A percentile compares a stretch with the other conserved stretches of the same genome.
phyloP scores from a whole-genome alignment of 768 basidiomycete genomes.

The Leucosporidium scottii region DNA sequence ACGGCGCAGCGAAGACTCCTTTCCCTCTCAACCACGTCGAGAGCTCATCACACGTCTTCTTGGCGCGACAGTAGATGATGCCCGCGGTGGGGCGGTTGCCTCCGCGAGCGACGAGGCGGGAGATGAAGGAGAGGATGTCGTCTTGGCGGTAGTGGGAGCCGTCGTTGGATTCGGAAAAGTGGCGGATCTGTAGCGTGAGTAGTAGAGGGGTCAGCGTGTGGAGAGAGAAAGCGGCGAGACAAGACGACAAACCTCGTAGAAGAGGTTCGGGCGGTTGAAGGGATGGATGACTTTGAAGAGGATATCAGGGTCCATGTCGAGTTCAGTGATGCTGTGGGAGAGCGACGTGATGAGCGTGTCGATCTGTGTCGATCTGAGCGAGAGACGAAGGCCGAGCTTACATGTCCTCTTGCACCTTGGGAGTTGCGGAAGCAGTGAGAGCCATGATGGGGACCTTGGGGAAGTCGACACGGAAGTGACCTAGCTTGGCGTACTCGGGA shows the following conservation, averaged over 20 bases:
- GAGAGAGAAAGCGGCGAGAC: neutral
- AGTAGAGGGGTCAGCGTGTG: neutral
- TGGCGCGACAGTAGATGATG: conserved; percentile 51
- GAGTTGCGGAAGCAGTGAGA: conserved; percentile 73
- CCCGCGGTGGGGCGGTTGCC: neutral
- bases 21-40: conserved; percentile 58
- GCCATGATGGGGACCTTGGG: conserved; percentile 76
- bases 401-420: conserved; percentile 46
- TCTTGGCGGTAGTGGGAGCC: conserved; percentile 45
- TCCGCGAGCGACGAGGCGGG: neutral
- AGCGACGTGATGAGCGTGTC: neutral
- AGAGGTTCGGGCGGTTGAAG: conserved; percentile 72
- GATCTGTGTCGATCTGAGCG: no score
- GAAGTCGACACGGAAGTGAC: conserved; percentile 57
- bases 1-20: conserved; percentile 22
- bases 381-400: conserved; percentile 30
- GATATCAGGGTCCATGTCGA: neutral
- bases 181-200: neutral
- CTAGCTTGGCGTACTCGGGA: conserved; percentile 63
- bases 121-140: conserved; percentile 48
- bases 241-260: conserved; percentile 57
- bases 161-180: conserved; percentile 48
- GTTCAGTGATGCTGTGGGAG: neutral
- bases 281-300: conserved; percentile 52
- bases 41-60: conserved; percentile 60